Base-by-base conservation (phyloP, 2,329 filamentous ascomycete genomes). In the Pyrenochaeta sp. region DNA sequence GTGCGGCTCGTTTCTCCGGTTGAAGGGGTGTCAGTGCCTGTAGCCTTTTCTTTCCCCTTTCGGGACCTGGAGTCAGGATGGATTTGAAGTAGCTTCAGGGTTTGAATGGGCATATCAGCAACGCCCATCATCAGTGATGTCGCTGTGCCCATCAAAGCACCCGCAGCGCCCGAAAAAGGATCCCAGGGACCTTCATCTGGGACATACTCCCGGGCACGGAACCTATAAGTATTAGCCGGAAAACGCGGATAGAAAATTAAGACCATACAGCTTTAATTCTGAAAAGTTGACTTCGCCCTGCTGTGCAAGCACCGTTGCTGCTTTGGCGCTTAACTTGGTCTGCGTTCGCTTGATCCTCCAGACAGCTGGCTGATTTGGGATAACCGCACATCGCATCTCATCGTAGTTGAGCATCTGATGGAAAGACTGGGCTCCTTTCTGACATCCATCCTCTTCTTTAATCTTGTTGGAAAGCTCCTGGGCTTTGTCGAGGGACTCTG, bases 121-220 rank as follows among this genome's bases (percentile, higher is more conserved):
- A 96, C 84, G 1, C 92, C 91, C 85, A 96, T 90, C 69, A 91
- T 86, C 56, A 97, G 89, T 39, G 86, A 90, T 27, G 90, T 88
- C 46, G 95, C 82, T n/a, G 93, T 94, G 5, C 91, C 90, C n/a
- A 96, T 81, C 0, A 97, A 78, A 0, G 93, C 91, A 44, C 88
- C 86, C 0, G 92, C 88, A 15, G 88, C 91, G 50, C 78, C 78
- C 28, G 76, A 74, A 19, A 80, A 56, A 7, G 78, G 78, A 56
- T 80, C 78, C 67, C 69, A 73, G 19, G 78, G 77, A 0, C 77
- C 78, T 51, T 76, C 72, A 36, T 79, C 77, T 22, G 72, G 71
- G n/a, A 75, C 69, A 46, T 74, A 79, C 34, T 80, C 77, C 25
- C 76, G 72, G 4, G 77, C 67, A 12, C 77, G 76, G 52, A 72